Base-by-base conservation (phyloP, 768 basidiomycete genomes). In the Rhodosporidiobolus sp. region DNA sequence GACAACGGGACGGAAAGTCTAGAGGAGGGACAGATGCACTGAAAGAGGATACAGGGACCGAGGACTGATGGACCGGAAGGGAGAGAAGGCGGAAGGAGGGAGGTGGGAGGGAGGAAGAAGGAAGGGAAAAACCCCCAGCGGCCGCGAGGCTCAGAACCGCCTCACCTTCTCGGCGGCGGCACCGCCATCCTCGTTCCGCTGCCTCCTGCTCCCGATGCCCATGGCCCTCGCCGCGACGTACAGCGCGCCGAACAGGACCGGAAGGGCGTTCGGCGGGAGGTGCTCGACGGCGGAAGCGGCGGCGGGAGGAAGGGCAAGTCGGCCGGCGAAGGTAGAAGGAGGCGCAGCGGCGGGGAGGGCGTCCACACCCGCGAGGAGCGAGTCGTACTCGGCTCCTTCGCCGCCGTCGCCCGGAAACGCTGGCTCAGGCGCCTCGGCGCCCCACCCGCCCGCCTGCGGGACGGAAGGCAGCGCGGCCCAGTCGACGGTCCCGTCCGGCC, bases 401-500 rank as follows among this genome's bases (percentile, higher is more conserved):
- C 38, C 38, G 38, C 8, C 38, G 38, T 7, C 38, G 38, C 7
- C 38, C 7, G 38, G 38, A 14, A 43, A 43, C 7, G 14, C 38
- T 14, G 38, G 38, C 38, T 43, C 38, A 14, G 38, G 38, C 38
- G 38, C 38, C 38, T 43, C 30, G 32, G 32, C 55, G 6, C 19
- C 17, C 17, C 17, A 30, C 4, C 9, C 55, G 12, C 14, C 55
- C 3, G 55, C 16, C 26, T 30, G 8, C 19, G 55, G 55, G 32
- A 56, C 32, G 26, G 56, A 22, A 4, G 46, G 46, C 17, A 48
- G 46, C 46, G 17, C 56, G 3, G 9, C 56, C 63, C 63, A 64
- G 53, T 64, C 43, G 63, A 64, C 53, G 0, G 63, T 64, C 12
- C 63, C 63, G 38, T 64, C 63, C 38, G 52, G n/a, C 3, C 63